phyloP scores from a whole-genome alignment of 371 early-diverging fungal species.

The Mycotypha africana region DNA sequence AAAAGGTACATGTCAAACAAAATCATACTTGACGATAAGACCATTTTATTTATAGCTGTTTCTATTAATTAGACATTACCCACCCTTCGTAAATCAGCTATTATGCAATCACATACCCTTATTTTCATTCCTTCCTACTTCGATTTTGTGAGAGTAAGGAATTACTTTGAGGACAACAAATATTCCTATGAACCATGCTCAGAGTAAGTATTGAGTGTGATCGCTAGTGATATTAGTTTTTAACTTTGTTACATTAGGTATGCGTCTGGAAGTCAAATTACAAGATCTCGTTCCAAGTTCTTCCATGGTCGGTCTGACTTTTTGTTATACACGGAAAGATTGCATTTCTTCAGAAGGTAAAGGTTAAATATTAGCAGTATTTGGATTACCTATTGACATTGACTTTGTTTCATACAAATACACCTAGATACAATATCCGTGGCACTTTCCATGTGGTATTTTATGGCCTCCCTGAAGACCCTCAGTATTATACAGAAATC shows the following conservation, averaged over 20 bases:
- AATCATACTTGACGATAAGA: no score
- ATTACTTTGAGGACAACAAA: slow-evolving; percentile 74
- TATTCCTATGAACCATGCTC: slow-evolving; percentile 71
- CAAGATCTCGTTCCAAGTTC: slow-evolving; percentile 73
- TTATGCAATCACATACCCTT: slow-evolving; percentile 68
- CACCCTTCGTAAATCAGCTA: slow-evolving; percentile 51
- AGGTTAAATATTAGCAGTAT: no score
- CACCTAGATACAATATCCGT: slow-evolving; percentile 66
- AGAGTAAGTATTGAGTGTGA: slow-evolving; percentile 50
- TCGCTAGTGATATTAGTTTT: neutral
- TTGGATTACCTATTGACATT: no score
- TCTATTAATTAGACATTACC: slow-evolving; percentile 54
- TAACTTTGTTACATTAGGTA: no score
- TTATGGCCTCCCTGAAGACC: slow-evolving; percentile 84
- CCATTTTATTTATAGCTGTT: no score
- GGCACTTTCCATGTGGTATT: slow-evolving; percentile 85
- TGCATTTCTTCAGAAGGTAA: slow-evolving; percentile 91
- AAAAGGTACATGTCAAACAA: slow-evolving; percentile 58
- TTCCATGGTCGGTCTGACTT: slow-evolving; percentile 75
- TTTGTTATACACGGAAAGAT: slow-evolving; percentile 87
- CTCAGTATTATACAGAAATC: slow-evolving; percentile 87
- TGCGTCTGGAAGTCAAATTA: slow-evolving; percentile 61
- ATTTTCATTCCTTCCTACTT: slow-evolving; percentile 95
- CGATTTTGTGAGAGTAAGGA: slow-evolving; percentile 91
- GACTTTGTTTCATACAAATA: neutral